These are phyloP conservation scores for Debaryomyces sp. DNA, from an alignment of 1,139 yeast genomes.

Conservation along the genomic window DNA sequence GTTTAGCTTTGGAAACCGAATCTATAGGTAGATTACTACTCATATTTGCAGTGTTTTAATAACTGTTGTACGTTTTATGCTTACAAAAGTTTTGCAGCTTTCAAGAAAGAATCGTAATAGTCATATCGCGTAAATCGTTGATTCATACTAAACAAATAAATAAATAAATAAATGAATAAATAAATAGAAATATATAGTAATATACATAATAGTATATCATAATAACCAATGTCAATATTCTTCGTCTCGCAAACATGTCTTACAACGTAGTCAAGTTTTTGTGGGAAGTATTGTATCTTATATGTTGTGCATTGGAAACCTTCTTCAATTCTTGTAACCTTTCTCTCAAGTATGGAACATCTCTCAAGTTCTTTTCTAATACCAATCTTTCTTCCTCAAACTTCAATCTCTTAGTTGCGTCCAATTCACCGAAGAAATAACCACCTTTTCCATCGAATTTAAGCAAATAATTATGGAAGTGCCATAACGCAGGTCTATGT, in stretches of 20 bases:
- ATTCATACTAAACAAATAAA: conserved; percentile 1
- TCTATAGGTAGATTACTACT: not conserved
- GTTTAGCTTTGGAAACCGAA: not conserved
- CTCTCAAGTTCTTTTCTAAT: conserved; percentile 65
- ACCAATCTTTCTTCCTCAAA: conserved; percentile 72
- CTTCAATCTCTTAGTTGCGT: conserved; percentile 67
- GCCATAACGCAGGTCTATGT: conserved; percentile 91
- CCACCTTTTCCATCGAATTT: conserved; percentile 87
- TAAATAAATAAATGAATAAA: conserved; percentile 3
- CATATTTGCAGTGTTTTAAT: not conserved
- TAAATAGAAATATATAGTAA: not conserved
- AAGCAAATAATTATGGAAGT: conserved; percentile 79
- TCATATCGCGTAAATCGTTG: not conserved
- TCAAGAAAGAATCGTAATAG: not conserved
- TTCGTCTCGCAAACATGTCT: not conserved
- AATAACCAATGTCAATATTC: not conserved
- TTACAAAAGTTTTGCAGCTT: not conserved
- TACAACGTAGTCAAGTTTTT: conserved; percentile 6
- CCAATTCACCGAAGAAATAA: conserved; percentile 66
- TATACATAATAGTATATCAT: not conserved
- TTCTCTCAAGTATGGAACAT: conserved; percentile 66
- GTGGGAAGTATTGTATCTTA: conserved; percentile 23
- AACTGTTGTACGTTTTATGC: not conserved
- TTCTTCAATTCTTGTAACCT: conserved; percentile 61
- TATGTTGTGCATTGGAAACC: conserved; percentile 50